phyloP scores from a whole-genome alignment of 2,329 filamentous ascomycete species.

The Coleophoma eucalyptorum region DNA sequence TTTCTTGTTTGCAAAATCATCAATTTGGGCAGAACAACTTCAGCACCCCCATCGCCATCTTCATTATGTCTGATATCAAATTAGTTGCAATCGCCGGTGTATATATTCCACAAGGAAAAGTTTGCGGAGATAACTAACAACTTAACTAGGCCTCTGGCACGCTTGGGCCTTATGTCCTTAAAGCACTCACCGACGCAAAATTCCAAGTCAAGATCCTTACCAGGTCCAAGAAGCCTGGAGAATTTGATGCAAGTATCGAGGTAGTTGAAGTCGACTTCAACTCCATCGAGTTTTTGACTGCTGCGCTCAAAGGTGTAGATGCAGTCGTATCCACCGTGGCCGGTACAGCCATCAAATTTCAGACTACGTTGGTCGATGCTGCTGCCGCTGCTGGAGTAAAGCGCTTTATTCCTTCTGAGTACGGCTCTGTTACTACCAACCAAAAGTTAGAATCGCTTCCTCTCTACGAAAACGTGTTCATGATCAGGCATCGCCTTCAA shows the following conservation, averaged over 20 bases:
- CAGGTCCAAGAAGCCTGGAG: constrained; percentile 11
- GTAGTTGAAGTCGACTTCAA: constrained; percentile 41
- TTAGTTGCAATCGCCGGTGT: constrained; percentile 1
- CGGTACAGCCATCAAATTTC: constrained; percentile 22
- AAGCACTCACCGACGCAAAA: background rate
- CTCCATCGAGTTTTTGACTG: constrained; percentile 32
- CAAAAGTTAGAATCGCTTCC: constrained; percentile 37
- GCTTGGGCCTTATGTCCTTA: background rate
- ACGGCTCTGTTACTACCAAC: constrained; percentile 33
- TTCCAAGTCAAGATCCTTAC: constrained; percentile 17
- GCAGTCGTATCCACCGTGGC: constrained; percentile 46
- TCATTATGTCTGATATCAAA: constrained; percentile 1
- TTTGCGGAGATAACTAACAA: constrained; percentile 10
- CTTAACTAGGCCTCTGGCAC: background rate
- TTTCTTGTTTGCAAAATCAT: constrained; percentile 5
- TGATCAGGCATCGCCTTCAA: constrained; percentile 32
- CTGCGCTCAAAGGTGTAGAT: constrained; percentile 49
- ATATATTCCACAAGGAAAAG: background rate
- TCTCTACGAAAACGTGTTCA: constrained; percentile 44
- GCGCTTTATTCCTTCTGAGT: constrained; percentile 56
- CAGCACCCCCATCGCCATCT: background rate
- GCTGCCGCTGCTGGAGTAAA: constrained; percentile 52
- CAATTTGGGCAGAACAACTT: background rate
- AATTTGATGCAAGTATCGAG: constrained; percentile 25
- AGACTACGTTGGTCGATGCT: constrained; percentile 46